Percentiles rank a stretch among this genome's conserved stretches.
Conservation (phyloP, 1,284 basidiomycete genomes). For the Cryptococcus neoformans region DNA sequence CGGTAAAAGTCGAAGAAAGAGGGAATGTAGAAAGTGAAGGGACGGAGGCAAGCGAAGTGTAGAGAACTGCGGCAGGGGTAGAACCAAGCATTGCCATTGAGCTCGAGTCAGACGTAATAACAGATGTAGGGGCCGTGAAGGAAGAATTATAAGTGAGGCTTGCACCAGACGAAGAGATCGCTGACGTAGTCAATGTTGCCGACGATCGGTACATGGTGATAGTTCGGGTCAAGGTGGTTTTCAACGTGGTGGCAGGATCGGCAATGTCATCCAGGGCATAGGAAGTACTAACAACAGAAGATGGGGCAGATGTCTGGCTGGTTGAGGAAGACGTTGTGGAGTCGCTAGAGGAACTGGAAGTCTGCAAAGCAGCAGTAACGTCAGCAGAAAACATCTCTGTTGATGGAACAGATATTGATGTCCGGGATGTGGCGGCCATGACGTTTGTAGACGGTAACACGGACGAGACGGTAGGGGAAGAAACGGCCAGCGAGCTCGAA, state of each 20-base stretch:
- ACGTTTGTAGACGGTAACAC: neutral
- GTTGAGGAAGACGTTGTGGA: too few relatives aligned
- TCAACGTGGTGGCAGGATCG: neutral
- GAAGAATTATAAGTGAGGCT: too few relatives aligned
- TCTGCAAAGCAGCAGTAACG: neutral
- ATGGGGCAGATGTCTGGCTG: neutral
- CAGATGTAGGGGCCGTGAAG: too few relatives aligned
- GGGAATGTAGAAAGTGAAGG: neutral
- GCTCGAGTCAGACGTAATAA: too few relatives aligned
- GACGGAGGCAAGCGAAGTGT: neutral
- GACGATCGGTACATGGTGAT: neutral
- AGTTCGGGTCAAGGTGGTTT: neutral
- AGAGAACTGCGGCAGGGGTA: neutral
- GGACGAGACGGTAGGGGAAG: neutral
- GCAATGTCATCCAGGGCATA: neutral
- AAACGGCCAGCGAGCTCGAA: neutral
- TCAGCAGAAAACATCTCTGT: neutral
- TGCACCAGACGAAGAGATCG: too few relatives aligned
- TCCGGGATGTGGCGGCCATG: neutral
- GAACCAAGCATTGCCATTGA: neutral
- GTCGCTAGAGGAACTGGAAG: constrained; percentile 2
- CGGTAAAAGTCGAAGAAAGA: neutral
- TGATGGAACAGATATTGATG: neutral
- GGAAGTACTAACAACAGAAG: neutral
- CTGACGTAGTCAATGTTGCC: neutral